phyloP scores from a whole-genome alignment of 768 basidiomycete species.

The Crepidotus variabilis region DNA sequence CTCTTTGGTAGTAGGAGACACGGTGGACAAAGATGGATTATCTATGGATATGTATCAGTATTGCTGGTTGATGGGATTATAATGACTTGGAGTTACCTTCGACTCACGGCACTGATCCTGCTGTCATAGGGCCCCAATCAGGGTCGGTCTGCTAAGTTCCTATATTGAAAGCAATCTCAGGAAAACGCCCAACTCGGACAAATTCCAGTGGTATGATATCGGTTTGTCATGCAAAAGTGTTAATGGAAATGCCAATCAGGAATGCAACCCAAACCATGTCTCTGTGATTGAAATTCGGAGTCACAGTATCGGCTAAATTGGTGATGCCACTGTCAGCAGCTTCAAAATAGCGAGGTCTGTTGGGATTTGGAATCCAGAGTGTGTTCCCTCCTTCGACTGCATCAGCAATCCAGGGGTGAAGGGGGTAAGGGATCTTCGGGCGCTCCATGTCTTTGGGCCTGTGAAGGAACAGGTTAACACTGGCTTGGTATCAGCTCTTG shows the following conservation, averaged over 20 bases:
- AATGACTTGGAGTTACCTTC: not conserved
- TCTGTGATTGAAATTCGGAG: not conserved
- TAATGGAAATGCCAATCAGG: not conserved
- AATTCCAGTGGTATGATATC: not conserved
- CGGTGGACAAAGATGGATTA: too few relatives aligned
- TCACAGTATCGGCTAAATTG: not conserved
- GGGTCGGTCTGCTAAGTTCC: not conserved
- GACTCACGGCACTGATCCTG: not conserved
- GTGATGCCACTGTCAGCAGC: not conserved
- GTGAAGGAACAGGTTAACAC: too few relatives aligned
- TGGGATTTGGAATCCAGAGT: not conserved
- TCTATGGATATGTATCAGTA: too few relatives aligned
- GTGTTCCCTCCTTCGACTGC: too few relatives aligned
- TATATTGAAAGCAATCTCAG: not conserved
- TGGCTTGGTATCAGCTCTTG: too few relatives aligned
- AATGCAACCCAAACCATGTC: conserved; percentile 1
- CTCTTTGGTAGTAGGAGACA: too few relatives aligned
- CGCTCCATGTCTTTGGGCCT: too few relatives aligned
- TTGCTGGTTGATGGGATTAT: too few relatives aligned
- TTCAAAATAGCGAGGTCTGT: not conserved
- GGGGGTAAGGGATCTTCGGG: too few relatives aligned
- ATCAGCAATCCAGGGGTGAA: too few relatives aligned
- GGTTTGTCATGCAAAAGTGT: not conserved
- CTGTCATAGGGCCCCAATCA: not conserved
- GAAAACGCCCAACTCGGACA: not conserved